Conservation (phyloP, 75 land plant genomes). For the Pseudotsuga menziesii region DNA sequence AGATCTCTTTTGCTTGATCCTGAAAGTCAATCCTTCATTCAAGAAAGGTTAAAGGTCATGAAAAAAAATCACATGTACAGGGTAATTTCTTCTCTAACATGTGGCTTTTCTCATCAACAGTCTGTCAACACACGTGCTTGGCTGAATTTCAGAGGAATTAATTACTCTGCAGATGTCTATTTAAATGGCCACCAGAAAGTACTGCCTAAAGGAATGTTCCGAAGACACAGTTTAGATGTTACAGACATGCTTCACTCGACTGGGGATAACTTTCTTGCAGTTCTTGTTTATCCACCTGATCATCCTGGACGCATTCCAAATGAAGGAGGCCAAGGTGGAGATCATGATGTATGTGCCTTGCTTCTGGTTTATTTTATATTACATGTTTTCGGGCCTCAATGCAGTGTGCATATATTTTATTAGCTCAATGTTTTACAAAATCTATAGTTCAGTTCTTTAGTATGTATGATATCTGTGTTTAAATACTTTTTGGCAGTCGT, state of each 20-base stretch:
- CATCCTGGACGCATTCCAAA: conserved; percentile 91
- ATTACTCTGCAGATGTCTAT: conserved; percentile 87
- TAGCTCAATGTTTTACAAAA: background rate
- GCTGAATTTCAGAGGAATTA: conserved; percentile 87
- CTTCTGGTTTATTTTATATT: background rate
- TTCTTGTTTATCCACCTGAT: conserved; percentile 93
- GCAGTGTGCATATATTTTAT: background rate
- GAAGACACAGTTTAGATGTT: conserved; percentile 79
- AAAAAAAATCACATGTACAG: background rate
- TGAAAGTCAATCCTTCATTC: background rate
- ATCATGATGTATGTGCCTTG: conserved; percentile 75
- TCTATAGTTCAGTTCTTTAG: background rate
- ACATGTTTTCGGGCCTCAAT: background rate
- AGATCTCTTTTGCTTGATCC: background rate
- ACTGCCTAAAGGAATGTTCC: conserved; percentile 90
- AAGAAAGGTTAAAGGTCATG: background rate
- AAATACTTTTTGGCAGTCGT: too few relatives aligned
- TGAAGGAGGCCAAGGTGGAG: conserved; percentile 98
- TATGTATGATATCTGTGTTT: too few relatives aligned
- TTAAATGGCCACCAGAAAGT: conserved; percentile 76
- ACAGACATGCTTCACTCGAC: conserved; percentile 55
- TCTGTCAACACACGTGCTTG: conserved; percentile 58
- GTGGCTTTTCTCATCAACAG: conserved; percentile 21
- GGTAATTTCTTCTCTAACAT: background rate
- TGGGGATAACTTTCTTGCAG: conserved; percentile 78